Percentiles rank a stretch among this genome's conserved stretches.
These are phyloP conservation scores for Clitopilus passeckerianus DNA, from an alignment of 768 basidiomycete genomes.

Conservation along the genomic window DNA sequence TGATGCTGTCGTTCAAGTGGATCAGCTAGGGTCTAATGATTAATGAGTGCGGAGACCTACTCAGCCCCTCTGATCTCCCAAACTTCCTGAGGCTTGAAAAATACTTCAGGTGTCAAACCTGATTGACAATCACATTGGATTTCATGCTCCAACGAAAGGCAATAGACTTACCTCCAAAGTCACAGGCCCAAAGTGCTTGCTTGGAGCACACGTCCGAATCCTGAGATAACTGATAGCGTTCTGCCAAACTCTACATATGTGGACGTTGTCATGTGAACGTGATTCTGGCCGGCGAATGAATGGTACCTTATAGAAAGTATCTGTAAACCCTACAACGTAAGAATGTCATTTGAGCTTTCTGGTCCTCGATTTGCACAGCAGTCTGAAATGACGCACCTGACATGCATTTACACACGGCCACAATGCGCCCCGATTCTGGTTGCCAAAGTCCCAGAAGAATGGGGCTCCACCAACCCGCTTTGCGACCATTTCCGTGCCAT, in stretches of 20 bases:
- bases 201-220: slow-evolving; percentile 49
- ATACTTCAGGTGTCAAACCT: slow-evolving; percentile 65
- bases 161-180: slow-evolving; percentile 50
- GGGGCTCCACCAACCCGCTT: slow-evolving; percentile 91
- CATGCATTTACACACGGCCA: slow-evolving; percentile 90
- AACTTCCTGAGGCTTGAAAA: slow-evolving; percentile 69
- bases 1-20: slow-evolving; percentile 45
- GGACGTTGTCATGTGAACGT: slow-evolving; percentile 31
- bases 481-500: slow-evolving; percentile 88
- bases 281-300: neutral
- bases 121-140: neutral
- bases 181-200: slow-evolving; percentile 53
- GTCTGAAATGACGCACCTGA: slow-evolving; percentile 45
- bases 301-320: slow-evolving; percentile 69
- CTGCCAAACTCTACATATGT: slow-evolving; percentile 33
- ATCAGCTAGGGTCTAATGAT: neutral
- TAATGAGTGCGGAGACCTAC: slow-evolving; percentile 26
- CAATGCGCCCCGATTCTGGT: slow-evolving; percentile 49
- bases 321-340: slow-evolving; percentile 66
- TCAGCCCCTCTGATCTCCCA: slow-evolving; percentile 89
- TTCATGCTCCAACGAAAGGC: neutral
- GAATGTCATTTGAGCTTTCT: slow-evolving; percentile 3
- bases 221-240: slow-evolving; percentile 53
- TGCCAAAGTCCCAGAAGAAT: slow-evolving; percentile 79
- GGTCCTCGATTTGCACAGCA: neutral